Evolutionary conservation across 2,329 filamentous ascomycete species (phyloP).

Genomic region (Arachnopeziza araneosa): DNA sequence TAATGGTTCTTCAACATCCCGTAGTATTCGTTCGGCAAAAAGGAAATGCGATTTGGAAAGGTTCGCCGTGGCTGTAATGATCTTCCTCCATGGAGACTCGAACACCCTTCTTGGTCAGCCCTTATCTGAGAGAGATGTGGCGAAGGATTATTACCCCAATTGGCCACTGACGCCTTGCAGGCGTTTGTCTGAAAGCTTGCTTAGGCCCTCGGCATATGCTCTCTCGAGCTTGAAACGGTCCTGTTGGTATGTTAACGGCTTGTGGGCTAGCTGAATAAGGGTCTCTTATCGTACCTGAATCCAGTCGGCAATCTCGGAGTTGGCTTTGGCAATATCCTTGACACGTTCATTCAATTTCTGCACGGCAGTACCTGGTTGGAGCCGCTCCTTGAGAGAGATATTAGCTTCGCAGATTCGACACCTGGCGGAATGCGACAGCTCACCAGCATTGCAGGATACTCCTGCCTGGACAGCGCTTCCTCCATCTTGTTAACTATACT

Average conservation of each 20-base stretch:
- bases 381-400: constrained; percentile 53
- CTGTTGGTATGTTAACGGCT: constrained; percentile 42
- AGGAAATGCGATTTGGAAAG: constrained; percentile 79
- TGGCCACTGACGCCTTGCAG: constrained; percentile 72
- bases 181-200: constrained; percentile 71
- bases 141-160: constrained; percentile 64
- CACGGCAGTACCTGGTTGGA: constrained; percentile 79
- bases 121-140: background rate
- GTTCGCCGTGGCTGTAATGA: constrained; percentile 72
- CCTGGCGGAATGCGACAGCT: constrained; percentile 34
- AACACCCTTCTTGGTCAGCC: constrained; percentile 64
- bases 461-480: constrained; percentile 72
- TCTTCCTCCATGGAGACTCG: constrained; percentile 81
- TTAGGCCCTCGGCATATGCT: constrained; percentile 74
- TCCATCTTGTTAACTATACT: constrained; percentile 49
- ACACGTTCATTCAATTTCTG: constrained; percentile 80
- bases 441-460: constrained; percentile 95
- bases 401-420: constrained; percentile 17
- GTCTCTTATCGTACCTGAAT: constrained; percentile 61
- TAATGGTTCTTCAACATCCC: constrained; percentile 80
- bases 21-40: constrained; percentile 76
- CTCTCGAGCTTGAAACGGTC: constrained; percentile 92
- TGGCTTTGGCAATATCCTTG: constrained; percentile 78
- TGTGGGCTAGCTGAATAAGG: constrained; percentile 1
- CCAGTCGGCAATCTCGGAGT: constrained; percentile 92